Percentiles rank a stretch among this genome's conserved stretches.
phyloP scores from a whole-genome alignment of 2,329 filamentous ascomycete genomes.

The Trichoderma atrobrunneum region DNA sequence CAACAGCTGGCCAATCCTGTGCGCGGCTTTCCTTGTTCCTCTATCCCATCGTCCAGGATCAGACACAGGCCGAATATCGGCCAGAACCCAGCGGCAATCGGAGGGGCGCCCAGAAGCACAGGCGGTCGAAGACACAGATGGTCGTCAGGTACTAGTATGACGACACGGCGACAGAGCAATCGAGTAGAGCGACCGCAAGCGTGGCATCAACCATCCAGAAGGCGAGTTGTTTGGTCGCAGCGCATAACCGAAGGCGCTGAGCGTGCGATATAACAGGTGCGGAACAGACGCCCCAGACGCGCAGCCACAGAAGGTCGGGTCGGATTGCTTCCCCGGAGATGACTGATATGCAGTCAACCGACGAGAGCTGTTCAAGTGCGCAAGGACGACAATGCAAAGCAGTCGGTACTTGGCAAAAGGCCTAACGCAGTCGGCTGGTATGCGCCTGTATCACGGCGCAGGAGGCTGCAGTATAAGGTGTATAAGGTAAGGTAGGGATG shows the following conservation, averaged over 20 bases:
- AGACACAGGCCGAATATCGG: conserved; percentile 8
- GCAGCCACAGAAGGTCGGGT: neutral
- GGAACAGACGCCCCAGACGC: neutral
- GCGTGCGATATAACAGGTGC: neutral
- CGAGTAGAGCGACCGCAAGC: neutral
- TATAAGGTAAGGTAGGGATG: conserved; percentile 2
- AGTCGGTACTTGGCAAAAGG: neutral
- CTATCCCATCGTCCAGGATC: conserved; percentile 15
- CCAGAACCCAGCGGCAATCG: neutral
- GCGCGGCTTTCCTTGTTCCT: conserved; percentile 8
- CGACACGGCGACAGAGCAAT: neutral
- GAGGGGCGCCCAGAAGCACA: neutral
- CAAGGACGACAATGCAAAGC: neutral
- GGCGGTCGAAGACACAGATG: neutral
- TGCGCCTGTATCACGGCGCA: neutral
- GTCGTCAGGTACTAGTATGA: neutral
- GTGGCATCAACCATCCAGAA: conserved; percentile 15
- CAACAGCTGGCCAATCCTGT: conserved; percentile 6
- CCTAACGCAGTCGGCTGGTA: neutral
- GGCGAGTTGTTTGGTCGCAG: neutral
- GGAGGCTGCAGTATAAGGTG: neutral
- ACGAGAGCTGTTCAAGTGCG: neutral
- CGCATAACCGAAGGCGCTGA: neutral
- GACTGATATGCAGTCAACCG: neutral
- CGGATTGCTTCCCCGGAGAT: conserved; percentile 7